Evolutionary conservation across 202 grass and related monocot genomes (phyloP), one percentile per base, ranked within the genome.

Genomic region (Schoenoplectus tabernaemontani): DNA sequence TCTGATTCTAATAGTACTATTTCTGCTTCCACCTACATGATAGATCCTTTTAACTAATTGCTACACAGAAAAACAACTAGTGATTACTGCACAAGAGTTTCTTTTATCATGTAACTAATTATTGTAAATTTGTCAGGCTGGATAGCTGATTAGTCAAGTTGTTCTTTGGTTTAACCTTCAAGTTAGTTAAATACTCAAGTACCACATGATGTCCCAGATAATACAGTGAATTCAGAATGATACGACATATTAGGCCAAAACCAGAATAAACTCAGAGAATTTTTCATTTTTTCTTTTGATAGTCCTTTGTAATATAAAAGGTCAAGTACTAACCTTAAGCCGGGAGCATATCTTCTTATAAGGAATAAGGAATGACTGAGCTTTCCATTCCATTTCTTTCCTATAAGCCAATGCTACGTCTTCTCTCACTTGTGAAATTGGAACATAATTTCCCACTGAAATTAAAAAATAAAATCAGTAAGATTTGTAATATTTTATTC

Each of bases 361-460:
- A 17, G 90, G 90, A 42, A 84, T 79, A 76, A 99, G 54, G 83
- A 80, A 78, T 30, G 59, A 83, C 44, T 71, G 74, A 1, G 85
- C 81, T 89, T 83, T 83, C 92, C 96, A 96, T 86, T 93, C 88
- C 54, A 78, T 61, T 63, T 99, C 96, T 82, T 99, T 89, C 62
- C 10, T 87, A 77, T 91, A 96, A 15, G 96, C 96, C 57, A 83
- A 79, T 17, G 88, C 92, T 23, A 99, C 87, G 0, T 96, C 93
- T 17, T 96, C 90, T 4, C 90, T 84, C 57, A 93, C 93, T 81
- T 87, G 78, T 15, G 88, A 87, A 20, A 96, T 82, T 41, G 93
- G 93, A 75, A 96, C 70, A 76, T 85, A 84, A 73, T 96, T 96
- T 5, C 93, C 93, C 90, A 93, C 93, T 96, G 83, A 63, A 59